These are phyloP conservation scores for Pichia manshurica DNA, from an alignment of 805 yeast species.

Conservation along the genomic window DNA sequence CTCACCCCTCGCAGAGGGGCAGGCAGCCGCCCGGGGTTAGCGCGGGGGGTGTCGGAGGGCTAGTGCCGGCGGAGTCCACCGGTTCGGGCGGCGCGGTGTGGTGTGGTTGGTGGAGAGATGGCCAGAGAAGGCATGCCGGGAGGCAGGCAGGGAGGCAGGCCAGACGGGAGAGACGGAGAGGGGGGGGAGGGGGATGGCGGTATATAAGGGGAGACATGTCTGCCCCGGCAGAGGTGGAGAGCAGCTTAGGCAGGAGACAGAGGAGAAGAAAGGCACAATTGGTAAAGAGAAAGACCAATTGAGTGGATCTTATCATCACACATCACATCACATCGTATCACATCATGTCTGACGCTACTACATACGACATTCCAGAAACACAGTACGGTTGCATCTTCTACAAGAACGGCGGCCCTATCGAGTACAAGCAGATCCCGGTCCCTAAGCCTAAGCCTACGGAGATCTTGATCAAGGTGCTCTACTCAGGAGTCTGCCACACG, in stretches of 20 bases:
- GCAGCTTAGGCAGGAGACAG: too few species aligned
- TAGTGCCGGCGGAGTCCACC: not conserved
- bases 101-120: not conserved
- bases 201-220: not conserved
- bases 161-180: not conserved
- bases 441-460: constrained; percentile 71
- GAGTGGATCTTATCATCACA: not conserved
- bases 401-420: constrained; percentile 53
- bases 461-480: constrained; percentile 67
- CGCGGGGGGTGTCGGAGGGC: not conserved
- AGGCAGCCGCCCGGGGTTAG: not conserved
- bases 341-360: not conserved
- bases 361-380: constrained; percentile 47
- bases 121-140: not conserved
- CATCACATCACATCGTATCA: not conserved
- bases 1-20: too few species aligned
- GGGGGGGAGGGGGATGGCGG: not conserved
- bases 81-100: not conserved
- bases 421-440: constrained; percentile 65
- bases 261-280: too few species aligned
- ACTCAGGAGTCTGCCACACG: constrained; percentile 87
- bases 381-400: constrained; percentile 67
- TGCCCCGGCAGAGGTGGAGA: not conserved
- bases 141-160: not conserved
- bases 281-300: not conserved